Conservation (phyloP, 2,329 filamentous ascomycete species). For the Neonectria coccinea region DNA sequence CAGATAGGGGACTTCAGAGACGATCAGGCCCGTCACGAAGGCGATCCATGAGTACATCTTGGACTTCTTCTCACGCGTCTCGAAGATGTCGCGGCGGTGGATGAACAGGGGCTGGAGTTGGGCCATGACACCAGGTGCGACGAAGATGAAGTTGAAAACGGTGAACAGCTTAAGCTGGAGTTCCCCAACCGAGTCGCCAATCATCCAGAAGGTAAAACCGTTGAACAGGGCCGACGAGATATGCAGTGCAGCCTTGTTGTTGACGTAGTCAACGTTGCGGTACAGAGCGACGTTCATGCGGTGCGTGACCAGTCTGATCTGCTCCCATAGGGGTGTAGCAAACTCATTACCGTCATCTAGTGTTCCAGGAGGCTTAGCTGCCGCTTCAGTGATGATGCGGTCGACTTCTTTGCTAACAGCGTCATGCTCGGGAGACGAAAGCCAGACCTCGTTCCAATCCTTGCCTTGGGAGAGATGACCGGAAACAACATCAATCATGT, state of each 20-base stretch:
- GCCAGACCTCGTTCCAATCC: conserved; percentile 79
- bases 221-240: conserved; percentile 68
- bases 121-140: conserved; percentile 68
- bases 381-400: conserved; percentile 67
- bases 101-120: conserved; percentile 71
- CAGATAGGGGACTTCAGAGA: conserved; percentile 61
- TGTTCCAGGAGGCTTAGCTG: conserved; percentile 55
- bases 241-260: conserved; percentile 71
- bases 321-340: conserved; percentile 73
- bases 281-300: conserved; percentile 73
- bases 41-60: conserved; percentile 72
- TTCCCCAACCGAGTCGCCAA: conserved; percentile 63
- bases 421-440: conserved; percentile 69
- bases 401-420: conserved; percentile 72
- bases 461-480: conserved; percentile 59
- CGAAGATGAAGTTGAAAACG: conserved; percentile 73
- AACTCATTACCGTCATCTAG: conserved; percentile 73
- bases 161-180: conserved; percentile 69
- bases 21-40: conserved; percentile 65
- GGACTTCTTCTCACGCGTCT: conserved; percentile 69
- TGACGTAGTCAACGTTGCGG: conserved; percentile 74
- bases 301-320: conserved; percentile 72
- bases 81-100: conserved; percentile 67
- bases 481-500: conserved; percentile 74
- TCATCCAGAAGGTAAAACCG: conserved; percentile 72